A percentile compares a stretch with the other conserved stretches of the same genome.
phyloP scores from a whole-genome alignment of 768 basidiomycete species.

The Rhizopogon rudus region DNA sequence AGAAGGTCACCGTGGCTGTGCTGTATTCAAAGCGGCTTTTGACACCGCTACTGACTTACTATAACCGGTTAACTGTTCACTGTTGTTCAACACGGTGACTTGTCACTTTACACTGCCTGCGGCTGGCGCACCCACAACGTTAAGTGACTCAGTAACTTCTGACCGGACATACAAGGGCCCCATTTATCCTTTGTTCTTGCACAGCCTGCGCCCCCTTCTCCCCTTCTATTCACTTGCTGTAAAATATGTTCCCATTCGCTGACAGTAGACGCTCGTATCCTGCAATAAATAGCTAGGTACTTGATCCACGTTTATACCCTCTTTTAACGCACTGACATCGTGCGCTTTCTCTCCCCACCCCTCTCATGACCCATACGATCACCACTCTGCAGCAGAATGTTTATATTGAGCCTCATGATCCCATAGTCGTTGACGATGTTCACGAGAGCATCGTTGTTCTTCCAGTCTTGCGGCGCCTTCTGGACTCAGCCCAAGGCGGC shows the following conservation, averaged over 20 bases:
- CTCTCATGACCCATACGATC: slow-evolving; percentile 7
- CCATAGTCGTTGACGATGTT: slow-evolving; percentile 24
- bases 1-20: background rate
- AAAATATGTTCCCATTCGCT: background rate
- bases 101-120: too few relatives aligned
- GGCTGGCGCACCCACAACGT: background rate
- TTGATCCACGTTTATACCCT: background rate
- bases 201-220: background rate
- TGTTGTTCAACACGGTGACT: too few relatives aligned
- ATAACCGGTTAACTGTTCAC: too few relatives aligned
- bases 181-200: background rate
- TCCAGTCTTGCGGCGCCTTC: slow-evolving; percentile 22
- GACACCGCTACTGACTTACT: too few relatives aligned
- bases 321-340: background rate
- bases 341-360: background rate
- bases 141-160: background rate
- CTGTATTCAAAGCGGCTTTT: background rate
- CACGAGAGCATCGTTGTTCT: slow-evolving; percentile 22
- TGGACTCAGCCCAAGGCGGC: slow-evolving; percentile 17
- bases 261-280: background rate
- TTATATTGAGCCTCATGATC: slow-evolving; percentile 19
- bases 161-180: background rate
- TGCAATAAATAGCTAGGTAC: slow-evolving; percentile 1
- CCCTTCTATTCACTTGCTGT: slow-evolving; percentile 1
- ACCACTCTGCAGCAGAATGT: slow-evolving; percentile 29